These are phyloP conservation scores for Tympanopsis confertula DNA, from an alignment of 2,329 filamentous ascomycete species.

Conservation along the genomic window DNA sequence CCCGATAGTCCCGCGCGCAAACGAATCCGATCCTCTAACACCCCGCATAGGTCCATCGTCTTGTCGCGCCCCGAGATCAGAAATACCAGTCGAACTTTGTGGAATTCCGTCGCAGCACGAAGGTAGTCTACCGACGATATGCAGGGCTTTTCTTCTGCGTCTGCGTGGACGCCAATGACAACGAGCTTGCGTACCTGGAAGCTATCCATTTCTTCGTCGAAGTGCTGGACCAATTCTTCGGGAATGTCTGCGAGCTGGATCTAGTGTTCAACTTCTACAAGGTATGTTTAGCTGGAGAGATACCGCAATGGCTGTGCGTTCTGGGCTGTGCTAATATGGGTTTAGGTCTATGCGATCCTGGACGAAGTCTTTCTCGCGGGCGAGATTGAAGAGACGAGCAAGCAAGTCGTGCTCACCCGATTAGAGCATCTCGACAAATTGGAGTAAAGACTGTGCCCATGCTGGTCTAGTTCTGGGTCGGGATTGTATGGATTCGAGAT, in stretches of 20 bases:
- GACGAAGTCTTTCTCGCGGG: slow-evolving; percentile 96
- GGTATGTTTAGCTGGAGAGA: no score
- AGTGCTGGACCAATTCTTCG: slow-evolving; percentile 95
- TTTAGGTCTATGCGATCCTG: slow-evolving; percentile 83
- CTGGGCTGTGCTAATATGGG: no score
- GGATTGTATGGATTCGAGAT: no score
- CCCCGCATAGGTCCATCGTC: slow-evolving; percentile 62
- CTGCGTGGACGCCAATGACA: slow-evolving; percentile 97
- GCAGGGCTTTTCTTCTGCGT: slow-evolving; percentile 98
- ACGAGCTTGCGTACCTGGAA: slow-evolving; percentile 91
- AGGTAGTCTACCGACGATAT: slow-evolving; percentile 95
- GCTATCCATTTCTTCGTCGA: slow-evolving; percentile 99
- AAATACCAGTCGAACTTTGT: slow-evolving; percentile 99
- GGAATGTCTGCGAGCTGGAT: slow-evolving; percentile 96
- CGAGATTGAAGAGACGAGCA: slow-evolving; percentile 97
- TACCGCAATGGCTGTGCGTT: no score
- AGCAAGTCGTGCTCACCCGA: slow-evolving; percentile 89
- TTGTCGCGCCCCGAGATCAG: slow-evolving; percentile 93
- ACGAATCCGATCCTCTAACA: slow-evolving; percentile 17
- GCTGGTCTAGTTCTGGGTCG: no score
- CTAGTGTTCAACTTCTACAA: slow-evolving; percentile 70
- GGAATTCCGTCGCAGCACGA: slow-evolving; percentile 76
- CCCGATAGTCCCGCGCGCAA: neutral
- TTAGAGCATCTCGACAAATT: slow-evolving; percentile 93
- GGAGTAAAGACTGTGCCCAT: no score